Base-by-base conservation (phyloP, 805 yeast species). In the Yamadazyma takamatsuzukensis region DNA sequence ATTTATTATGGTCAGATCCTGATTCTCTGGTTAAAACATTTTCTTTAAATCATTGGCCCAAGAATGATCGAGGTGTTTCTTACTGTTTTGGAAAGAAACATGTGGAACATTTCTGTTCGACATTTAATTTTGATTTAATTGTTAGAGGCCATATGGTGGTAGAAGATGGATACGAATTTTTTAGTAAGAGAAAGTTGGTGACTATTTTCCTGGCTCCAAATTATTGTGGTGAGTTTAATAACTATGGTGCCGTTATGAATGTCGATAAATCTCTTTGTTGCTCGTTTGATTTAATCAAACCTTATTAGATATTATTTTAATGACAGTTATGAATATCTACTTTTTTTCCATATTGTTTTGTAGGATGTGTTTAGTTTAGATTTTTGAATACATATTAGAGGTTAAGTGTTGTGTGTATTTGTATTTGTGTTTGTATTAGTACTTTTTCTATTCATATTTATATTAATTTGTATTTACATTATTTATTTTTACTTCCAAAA, bases 121-220 rank as follows among this genome's bases (percentile, higher is more conserved):
- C 67, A 23, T 83, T 83, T 54, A 76, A 79, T 34, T 78, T 84
- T 59, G 94, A 84, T 58, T 61, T 84, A 51, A 76, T 84, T 41
- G 85, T 83, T 28, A 64, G 94, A 48, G 94, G 90, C 6, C 94
- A 84, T 53, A 84, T 84, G 94, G 93, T 84, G 27, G 94, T 84
- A 23, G 90, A 84, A 54, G 90, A 84, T 52, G 94, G 94, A 3
- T 84, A 84, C 52, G 93, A 84, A 53, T 84, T 84, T 53, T 84
- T 81, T 54, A 80, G 79, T 39, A 79, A 76, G 49, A 64, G 86
- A 47, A 78, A 78, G 52, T 62, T 84, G 36, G 93, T 84, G 1
- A 84, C 94, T 0, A 78, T 84, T 1, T 84, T 84, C 48, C 74
- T 80, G 40, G 94, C 93, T 4, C 94, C 94, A 3, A 84, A 84